Percentiles rank a stretch among this genome's conserved stretches.
phyloP scores from a whole-genome alignment of 768 basidiomycete species.

The Leccinum barrowsii region DNA sequence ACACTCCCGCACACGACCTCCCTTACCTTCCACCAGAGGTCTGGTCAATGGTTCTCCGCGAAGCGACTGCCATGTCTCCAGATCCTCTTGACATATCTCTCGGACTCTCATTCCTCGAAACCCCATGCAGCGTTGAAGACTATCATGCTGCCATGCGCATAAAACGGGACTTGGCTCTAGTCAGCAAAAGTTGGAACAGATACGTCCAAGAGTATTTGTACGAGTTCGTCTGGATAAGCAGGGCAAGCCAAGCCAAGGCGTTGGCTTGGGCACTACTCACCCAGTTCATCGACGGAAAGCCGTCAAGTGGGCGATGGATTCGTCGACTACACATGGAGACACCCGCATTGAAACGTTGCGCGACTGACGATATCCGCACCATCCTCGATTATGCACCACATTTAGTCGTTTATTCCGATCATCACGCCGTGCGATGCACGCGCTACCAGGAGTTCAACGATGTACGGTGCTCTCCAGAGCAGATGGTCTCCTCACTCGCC shows the following conservation, averaged over 20 bases:
- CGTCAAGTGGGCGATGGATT: slow-evolving; percentile 47
- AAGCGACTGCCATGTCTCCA: slow-evolving; percentile 44
- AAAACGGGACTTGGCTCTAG: slow-evolving; percentile 51
- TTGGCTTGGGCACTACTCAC: slow-evolving; percentile 43
- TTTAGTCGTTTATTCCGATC: slow-evolving; percentile 60
- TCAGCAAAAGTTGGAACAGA: slow-evolving; percentile 53
- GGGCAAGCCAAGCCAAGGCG: slow-evolving; percentile 47
- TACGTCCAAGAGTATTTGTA: slow-evolving; percentile 55
- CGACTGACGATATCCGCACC: slow-evolving; percentile 61
- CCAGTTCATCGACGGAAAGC: slow-evolving; percentile 38
- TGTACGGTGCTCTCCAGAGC: slow-evolving; percentile 48
- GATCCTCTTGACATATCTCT: slow-evolving; percentile 47
- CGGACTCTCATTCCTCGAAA: slow-evolving; percentile 57
- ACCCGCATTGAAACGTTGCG: slow-evolving; percentile 55
- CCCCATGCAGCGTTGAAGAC: slow-evolving; percentile 38
- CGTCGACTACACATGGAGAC: slow-evolving; percentile 71
- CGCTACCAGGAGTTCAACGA: slow-evolving; percentile 43
- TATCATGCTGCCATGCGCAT: slow-evolving; percentile 47
- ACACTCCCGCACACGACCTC: slow-evolving; percentile 33
- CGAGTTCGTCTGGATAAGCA: slow-evolving; percentile 68
- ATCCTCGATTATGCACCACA: slow-evolving; percentile 64
- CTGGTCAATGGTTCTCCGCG: slow-evolving; percentile 63
- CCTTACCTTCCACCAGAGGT: slow-evolving; percentile 57
- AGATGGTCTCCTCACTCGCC: slow-evolving; percentile 57
- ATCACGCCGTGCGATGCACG: slow-evolving; percentile 58